Evolutionary conservation across 768 basidiomycete species (phyloP), one percentile per base, ranked within the genome.

Genomic region (Suillus ampliporus): DNA sequence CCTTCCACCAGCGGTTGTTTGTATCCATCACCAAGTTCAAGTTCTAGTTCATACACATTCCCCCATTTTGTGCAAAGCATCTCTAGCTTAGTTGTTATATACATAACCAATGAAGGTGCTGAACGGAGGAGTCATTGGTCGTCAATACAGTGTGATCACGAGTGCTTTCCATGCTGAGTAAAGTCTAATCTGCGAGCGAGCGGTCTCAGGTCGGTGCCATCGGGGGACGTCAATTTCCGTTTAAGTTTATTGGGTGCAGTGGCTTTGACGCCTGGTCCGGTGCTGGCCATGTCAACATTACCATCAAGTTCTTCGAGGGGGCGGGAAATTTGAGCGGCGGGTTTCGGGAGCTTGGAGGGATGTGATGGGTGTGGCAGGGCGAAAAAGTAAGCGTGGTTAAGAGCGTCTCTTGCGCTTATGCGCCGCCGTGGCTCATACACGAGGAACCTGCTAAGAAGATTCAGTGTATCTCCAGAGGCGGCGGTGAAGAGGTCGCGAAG

Each of bases 401-500:
- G 86, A 10, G 94, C 92, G 67, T 95, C 89, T 77, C 80, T 83
- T 13, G 95, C 93, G 31, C 84, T 81, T 61, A 95, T 89, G 15
- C 97, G 88, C 68, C 85, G 88, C 38, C 87, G 81, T 5, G 97
- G 97, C 71, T 99, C 94, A 69, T 92, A 98, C 19, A 86, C 79
- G 21, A 99, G 79, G 69, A 93, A 91, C 71, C 86, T 89, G 62
- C 80, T 83, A 37, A 98, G 83, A 13, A 99, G 81, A 67, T 94
- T 94, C 43, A 97, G 78, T 0, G 94, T 88, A 63, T 96, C 94
- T 8, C 87, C 84, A 47, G 87, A 93, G 1, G 96, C 94, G 8
- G 95, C 96, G 0, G 92, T 93, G 79, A 99, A 97, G 58, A 97
- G 84, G 68, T 92, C 88, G 38, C 93, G 87, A 43, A 98, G 79